These are phyloP conservation scores for Umbellularia californica DNA, from an alignment of 164 flowering plant genomes.

Conservation along the genomic window DNA sequence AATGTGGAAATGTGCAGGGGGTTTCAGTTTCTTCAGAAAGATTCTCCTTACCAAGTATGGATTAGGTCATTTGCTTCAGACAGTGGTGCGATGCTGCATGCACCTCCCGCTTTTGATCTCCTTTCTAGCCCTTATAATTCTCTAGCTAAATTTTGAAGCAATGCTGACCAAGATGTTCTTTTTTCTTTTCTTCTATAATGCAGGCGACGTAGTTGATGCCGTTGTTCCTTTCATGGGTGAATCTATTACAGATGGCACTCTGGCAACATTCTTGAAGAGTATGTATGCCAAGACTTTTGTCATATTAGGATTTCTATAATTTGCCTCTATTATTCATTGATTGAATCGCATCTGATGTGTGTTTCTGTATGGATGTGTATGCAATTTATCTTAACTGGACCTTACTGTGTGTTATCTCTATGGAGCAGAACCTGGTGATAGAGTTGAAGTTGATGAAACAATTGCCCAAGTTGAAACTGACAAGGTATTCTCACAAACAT, in stretches of 20 bases:
- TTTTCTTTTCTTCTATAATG: constrained; percentile 8
- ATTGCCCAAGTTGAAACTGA: constrained; percentile 98
- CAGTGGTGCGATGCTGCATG: constrained; percentile 27
- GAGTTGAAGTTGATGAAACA: constrained; percentile 76
- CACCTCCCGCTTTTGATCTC: neutral
- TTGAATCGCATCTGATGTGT: neutral
- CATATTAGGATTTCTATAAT: neutral
- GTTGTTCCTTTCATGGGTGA: constrained; percentile 98
- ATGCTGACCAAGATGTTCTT: neutral
- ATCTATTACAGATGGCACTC: constrained; percentile 91
- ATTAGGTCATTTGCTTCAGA: constrained; percentile 60
- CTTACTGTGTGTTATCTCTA: neutral
- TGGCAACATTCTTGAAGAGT: constrained; percentile 87
- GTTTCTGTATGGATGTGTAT: neutral
- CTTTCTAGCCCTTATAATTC: neutral
- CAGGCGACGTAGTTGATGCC: constrained; percentile 86
- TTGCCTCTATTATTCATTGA: neutral
- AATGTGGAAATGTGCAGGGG: constrained; percentile 29
- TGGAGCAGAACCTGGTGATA: constrained; percentile 80
- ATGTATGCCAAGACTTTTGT: constrained; percentile 18
- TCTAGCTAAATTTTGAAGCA: too few species aligned
- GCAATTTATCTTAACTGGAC: constrained; percentile 5
- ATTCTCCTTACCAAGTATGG: constrained; percentile 20
- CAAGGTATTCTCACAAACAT: constrained; percentile 45
- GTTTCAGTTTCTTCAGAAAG: constrained; percentile 17